These are phyloP conservation scores for Cordyceps farinosa DNA, from an alignment of 2,329 filamentous ascomycete species.

Conservation along the genomic window DNA sequence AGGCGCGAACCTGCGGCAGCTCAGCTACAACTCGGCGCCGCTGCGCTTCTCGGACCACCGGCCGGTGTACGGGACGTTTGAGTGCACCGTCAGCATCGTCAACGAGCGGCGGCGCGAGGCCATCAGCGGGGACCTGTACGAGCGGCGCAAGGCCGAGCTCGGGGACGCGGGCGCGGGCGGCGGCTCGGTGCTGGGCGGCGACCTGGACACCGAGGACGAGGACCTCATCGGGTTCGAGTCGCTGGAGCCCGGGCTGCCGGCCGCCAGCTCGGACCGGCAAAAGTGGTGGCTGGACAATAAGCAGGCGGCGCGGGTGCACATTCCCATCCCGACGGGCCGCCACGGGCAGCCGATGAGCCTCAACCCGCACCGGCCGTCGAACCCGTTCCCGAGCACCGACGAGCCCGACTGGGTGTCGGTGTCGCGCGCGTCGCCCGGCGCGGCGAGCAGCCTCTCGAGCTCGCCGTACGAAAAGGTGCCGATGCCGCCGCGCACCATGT, in stretches of 20 bases:
- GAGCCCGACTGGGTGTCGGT: conserved; percentile 83
- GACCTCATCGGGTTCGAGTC: conserved; percentile 78
- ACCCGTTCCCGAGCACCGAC: conserved; percentile 71
- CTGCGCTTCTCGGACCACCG: conserved; percentile 91
- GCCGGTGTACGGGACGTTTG: conserved; percentile 89
- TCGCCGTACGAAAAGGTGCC: conserved; percentile 58
- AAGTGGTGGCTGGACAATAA: conserved; percentile 70
- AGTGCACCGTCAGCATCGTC: conserved; percentile 76
- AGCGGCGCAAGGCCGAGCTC: conserved; percentile 62
- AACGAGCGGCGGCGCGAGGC: conserved; percentile 69
- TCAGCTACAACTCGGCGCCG: conserved; percentile 77
- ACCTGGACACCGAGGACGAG: conserved; percentile 66
- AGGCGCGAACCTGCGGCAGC: conserved; percentile 76
- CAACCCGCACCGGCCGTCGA: conserved; percentile 71
- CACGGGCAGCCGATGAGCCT: conserved; percentile 55
- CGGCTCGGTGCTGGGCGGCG: conserved; percentile 46
- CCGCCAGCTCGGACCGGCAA: conserved; percentile 63
- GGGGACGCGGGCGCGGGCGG: conserved; percentile 49
- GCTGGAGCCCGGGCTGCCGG: conserved; percentile 72
- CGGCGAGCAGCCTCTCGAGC: conserved; percentile 55
- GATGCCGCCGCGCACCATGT: conserved; percentile 41
- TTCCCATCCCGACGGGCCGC: conserved; percentile 58
- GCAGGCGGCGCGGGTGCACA: conserved; percentile 68
- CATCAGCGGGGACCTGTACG: conserved; percentile 73
- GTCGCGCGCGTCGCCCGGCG: conserved; percentile 45